A percentile compares a stretch with the other conserved stretches of the same genome.
These are phyloP conservation scores for Cordyceps cateniannulata DNA, from an alignment of 2,329 filamentous ascomycete genomes.

Conservation along the genomic window DNA sequence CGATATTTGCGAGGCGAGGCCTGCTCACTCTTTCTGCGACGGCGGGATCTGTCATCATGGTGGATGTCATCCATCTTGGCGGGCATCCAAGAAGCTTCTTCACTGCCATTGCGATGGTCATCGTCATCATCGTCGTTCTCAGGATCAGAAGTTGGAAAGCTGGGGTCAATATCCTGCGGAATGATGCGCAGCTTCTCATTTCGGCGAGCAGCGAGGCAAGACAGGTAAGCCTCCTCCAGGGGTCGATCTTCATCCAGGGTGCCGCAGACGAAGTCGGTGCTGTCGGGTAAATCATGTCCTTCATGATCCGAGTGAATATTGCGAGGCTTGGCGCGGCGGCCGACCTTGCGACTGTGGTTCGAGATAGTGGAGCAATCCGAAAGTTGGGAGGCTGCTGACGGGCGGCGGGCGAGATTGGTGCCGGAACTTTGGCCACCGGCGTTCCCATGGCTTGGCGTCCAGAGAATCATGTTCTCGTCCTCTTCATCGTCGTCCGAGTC, in stretches of 20 bases:
- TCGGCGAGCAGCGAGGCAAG: constrained; percentile 73
- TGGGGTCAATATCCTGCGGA: constrained; percentile 96
- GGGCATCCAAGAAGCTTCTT: constrained; percentile 63
- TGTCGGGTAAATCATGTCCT: constrained; percentile 85
- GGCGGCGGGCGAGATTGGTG: constrained; percentile 25
- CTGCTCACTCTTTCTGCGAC: constrained; percentile 43
- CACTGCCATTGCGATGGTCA: constrained; percentile 56
- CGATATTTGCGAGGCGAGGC: constrained; percentile 39
- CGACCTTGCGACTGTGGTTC: constrained; percentile 24
- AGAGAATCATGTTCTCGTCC: constrained; percentile 57
- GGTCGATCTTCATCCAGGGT: constrained; percentile 93
- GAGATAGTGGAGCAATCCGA: constrained; percentile 58
- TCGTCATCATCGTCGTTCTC: constrained; percentile 76
- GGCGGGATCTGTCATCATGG: constrained; percentile 44
- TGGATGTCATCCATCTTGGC: constrained; percentile 65
- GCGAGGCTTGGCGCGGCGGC: constrained; percentile 23
- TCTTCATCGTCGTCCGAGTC: constrained; percentile 60
- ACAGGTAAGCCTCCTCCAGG: constrained; percentile 88
- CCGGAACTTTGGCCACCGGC: constrained; percentile 31
- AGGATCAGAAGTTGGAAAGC: constrained; percentile 89
- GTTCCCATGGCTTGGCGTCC: constrained; percentile 42
- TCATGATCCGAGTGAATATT: constrained; percentile 30
- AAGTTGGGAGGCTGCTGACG: constrained; percentile 39
- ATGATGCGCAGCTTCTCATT: constrained; percentile 74
- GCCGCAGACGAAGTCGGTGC: constrained; percentile 98